Percentiles rank a stretch among this genome's conserved stretches.
phyloP scores from a whole-genome alignment of 2,329 filamentous ascomycete genomes.

The Ascosphaera apis region DNA sequence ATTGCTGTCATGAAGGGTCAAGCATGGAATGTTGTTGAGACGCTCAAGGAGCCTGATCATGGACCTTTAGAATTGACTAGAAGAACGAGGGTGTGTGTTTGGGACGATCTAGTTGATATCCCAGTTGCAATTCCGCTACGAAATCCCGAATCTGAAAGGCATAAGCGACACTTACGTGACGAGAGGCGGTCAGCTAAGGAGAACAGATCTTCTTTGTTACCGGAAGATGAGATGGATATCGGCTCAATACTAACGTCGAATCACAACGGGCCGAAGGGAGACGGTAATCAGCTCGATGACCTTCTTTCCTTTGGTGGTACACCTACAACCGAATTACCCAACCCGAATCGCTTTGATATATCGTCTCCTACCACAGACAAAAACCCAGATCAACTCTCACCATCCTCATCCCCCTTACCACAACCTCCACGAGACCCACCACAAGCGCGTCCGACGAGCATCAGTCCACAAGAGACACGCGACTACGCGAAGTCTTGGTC shows the following conservation, averaged over 20 bases:
- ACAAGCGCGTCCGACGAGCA: background rate
- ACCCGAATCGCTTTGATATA: conserved; percentile 54
- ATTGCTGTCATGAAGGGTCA: conserved; percentile 99
- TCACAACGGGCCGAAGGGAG: too few relatives aligned
- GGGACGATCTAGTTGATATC: conserved; percentile 93
- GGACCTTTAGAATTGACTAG: conserved; percentile 83
- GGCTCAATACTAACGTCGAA: conserved; percentile 41
- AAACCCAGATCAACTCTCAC: too few relatives aligned
- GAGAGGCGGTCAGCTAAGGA: too few relatives aligned
- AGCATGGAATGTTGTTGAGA: conserved; percentile 98
- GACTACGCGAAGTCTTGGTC: conserved; percentile 14
- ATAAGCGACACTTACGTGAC: conserved; percentile 37
- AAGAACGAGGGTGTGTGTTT: conserved; percentile 77
- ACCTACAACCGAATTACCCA: conserved; percentile 38
- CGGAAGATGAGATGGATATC: conserved; percentile 87
- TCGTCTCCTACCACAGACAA: too few relatives aligned
- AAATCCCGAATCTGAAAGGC: conserved; percentile 62
- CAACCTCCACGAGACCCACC: background rate
- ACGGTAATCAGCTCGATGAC: conserved; percentile 30
- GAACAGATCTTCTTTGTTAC: too few relatives aligned
- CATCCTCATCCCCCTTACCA: background rate
- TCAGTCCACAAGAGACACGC: background rate
- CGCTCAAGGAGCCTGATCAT: conserved; percentile 75
- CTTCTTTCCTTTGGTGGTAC: conserved; percentile 44
- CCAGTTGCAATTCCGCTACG: conserved; percentile 83